phyloP scores from a whole-genome alignment of 2,329 filamentous ascomycete genomes.

The Tolypocladium tundrense region DNA sequence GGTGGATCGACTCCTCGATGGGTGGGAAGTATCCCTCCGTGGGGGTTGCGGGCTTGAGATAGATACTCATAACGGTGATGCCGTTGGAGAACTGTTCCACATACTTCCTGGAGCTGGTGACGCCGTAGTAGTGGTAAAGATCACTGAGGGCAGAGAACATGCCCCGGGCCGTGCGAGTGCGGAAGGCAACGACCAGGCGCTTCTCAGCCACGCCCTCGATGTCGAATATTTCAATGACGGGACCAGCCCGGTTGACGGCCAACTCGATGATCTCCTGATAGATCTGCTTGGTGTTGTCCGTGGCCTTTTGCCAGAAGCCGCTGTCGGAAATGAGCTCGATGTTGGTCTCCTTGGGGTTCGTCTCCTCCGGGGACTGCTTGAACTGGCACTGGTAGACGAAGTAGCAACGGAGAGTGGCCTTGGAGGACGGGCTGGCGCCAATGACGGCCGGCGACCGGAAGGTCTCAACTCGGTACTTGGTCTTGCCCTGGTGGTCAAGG shows the following conservation, averaged over 20 bases:
- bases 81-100: constrained; percentile 98
- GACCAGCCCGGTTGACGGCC: constrained; percentile 75
- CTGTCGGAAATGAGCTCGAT: constrained; percentile 88
- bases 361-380: constrained; percentile 59
- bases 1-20: constrained; percentile 90
- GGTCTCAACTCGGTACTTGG: constrained; percentile 87
- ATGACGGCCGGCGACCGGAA: constrained; percentile 85
- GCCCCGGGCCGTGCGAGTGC: constrained; percentile 81
- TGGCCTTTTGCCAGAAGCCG: constrained; percentile 92
- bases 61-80: constrained; percentile 93
- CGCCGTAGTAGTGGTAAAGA: constrained; percentile 96
- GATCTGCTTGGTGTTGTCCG: constrained; percentile 86
- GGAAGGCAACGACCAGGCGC: constrained; percentile 88
- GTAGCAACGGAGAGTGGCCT: constrained; percentile 88
- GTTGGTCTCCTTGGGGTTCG: constrained; percentile 69
- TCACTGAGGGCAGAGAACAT: constrained; percentile 93
- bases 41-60: constrained; percentile 63
- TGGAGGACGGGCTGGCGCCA: constrained; percentile 54
- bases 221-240: constrained; percentile 96
- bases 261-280: constrained; percentile 90
- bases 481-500: constrained; percentile 65
- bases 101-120: constrained; percentile 94
- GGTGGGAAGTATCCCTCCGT: constrained; percentile 52
- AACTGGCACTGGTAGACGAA: constrained; percentile 98
- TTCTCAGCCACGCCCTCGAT: constrained; percentile 88